A percentile compares a stretch with the other conserved stretches of the same genome.
These are phyloP conservation scores for Pythium phragmitis DNA, from an alignment of 352 stramenopile genomes.

Conservation along the genomic window DNA sequence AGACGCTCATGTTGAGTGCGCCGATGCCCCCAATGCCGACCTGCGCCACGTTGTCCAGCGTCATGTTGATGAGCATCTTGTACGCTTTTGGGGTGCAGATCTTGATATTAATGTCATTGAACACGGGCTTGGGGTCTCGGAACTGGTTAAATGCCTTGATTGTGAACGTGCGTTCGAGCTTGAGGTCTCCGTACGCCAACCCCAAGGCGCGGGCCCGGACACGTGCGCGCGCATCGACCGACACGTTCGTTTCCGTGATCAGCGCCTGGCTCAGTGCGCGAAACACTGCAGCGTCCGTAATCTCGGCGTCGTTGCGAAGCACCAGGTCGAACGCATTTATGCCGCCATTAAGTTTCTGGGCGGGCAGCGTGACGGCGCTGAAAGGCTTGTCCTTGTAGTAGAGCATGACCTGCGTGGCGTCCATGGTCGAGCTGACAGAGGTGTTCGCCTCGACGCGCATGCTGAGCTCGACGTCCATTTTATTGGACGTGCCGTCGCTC, in stretches of 20 bases:
- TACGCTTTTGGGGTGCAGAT: slow-evolving; percentile 11
- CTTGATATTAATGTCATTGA: slow-evolving; percentile 22
- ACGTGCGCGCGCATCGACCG: slow-evolving; percentile 1
- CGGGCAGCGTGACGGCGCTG: slow-evolving; percentile 11
- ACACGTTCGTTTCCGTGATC: slow-evolving; percentile 18
- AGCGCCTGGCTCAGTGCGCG: slow-evolving; percentile 18
- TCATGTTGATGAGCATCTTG: slow-evolving; percentile 28
- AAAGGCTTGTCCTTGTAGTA: slow-evolving; percentile 19
- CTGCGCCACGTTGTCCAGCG: slow-evolving; percentile 25
- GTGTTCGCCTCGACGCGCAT: slow-evolving; percentile 18
- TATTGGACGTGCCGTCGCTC: neutral
- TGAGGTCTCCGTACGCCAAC: slow-evolving; percentile 11
- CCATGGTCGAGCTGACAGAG: slow-evolving; percentile 9
- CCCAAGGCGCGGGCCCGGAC: slow-evolving; percentile 16
- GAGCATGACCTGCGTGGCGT: slow-evolving; percentile 8
- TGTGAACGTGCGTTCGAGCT: slow-evolving; percentile 18
- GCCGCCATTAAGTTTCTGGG: slow-evolving; percentile 6
- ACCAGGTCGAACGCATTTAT: slow-evolving; percentile 18
- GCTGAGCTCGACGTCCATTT: slow-evolving; percentile 24
- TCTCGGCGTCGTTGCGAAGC: slow-evolving; percentile 14
- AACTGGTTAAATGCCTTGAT: slow-evolving; percentile 26
- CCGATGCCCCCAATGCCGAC: slow-evolving; percentile 22
- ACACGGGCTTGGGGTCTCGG: slow-evolving; percentile 10
- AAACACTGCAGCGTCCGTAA: slow-evolving; percentile 16
- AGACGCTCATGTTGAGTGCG: slow-evolving; percentile 23